Base-by-base conservation (phyloP, 768 basidiomycete genomes). In the Russula emetica region DNA sequence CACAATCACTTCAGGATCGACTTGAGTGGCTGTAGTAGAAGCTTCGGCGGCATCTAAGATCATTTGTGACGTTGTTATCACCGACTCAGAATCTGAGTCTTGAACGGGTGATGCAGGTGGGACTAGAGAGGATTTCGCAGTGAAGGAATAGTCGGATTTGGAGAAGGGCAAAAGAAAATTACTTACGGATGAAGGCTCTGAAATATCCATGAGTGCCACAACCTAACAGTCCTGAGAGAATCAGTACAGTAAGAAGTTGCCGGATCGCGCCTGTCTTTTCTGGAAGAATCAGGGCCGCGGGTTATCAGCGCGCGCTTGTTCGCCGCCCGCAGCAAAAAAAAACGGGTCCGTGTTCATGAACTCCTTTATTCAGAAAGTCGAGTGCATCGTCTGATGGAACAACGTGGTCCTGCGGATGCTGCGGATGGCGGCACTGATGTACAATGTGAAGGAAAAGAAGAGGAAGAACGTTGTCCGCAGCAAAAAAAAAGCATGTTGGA, bases 181-280 rank as follows among this genome's bases (percentile, higher is more conserved):
- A 42, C 62, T 47, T 24, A 60, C 58, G 22, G 4, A 9, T 1
- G 26, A 32, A 1, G 32, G 34, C 11, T 5, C 28, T 9, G 54
- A 32, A 14, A 22, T 47, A 30, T 32, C 14, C 63, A 64, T 55
- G n/a, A 16, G 62, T 60, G 58, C 53, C 63, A 55, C 63, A 55
- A 55, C 52, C 63, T 38, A 50, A 30, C 26, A 55, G 26, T 40
- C 20, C 51, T 24, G 18, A 40, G 53, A 53, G 58, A 20, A 30
- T 49, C 57, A n/a, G 22, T 44, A 50, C 7, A 13, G 22, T 26
- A 42, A 0, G 5, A 11, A 38, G 50, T 42, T 36, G 7, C 47
- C 22, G n/a, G 47, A n/a, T 50, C 32, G 11, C n/a, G 57, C 40
- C 42, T 9, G 44, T 1, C 14, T 5, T 28, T 40, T 38, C 22